Evolutionary conservation across 169 alveolate genomes (phyloP).

Genomic region (Cryptosporidium baileyi): DNA sequence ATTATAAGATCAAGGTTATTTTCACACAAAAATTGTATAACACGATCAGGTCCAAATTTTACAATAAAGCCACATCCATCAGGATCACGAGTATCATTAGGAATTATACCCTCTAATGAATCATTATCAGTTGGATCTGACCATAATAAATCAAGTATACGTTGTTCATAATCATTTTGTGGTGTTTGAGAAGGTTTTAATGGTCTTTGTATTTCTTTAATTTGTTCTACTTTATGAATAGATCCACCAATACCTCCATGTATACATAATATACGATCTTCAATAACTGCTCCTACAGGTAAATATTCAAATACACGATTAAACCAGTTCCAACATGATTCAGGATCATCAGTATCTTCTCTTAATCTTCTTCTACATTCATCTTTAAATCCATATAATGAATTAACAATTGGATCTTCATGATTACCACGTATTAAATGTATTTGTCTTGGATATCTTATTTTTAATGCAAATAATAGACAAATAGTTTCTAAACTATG

Average conservation of each 20-base stretch:
- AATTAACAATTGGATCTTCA: constrained; percentile 98
- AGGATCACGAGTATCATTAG: constrained; percentile 98
- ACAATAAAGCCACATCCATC: constrained; percentile 99
- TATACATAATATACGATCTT: constrained; percentile 94
- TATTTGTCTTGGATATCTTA: constrained; percentile 95
- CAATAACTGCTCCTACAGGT: constrained; percentile 99
- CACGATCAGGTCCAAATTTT: constrained; percentile 95
- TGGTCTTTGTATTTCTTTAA: constrained; percentile 91
- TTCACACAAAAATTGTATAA: constrained; percentile 80
- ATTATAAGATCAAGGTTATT: constrained; percentile 84
- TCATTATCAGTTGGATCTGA: constrained; percentile 99
- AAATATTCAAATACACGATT: constrained; percentile 96
- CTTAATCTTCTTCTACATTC: constrained; percentile 96
- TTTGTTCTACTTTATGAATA: constrained; percentile 86
- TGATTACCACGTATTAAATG: constrained; percentile 98
- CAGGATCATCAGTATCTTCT: constrained; percentile 94
- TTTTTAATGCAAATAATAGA: constrained; percentile 93
- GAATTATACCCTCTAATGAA: constrained; percentile 94
- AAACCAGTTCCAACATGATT: constrained; percentile 91
- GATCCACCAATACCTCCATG: constrained; percentile 99
- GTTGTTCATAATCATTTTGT: constrained; percentile 85
- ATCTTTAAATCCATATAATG: constrained; percentile 97
- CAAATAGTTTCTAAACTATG: constrained; percentile 93
- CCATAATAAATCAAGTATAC: constrained; percentile 87
- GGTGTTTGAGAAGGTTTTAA: constrained; percentile 93